Evolutionary conservation across 2,329 filamentous ascomycete species (phyloP), one percentile per base, ranked within the genome.

Genomic region (Fusarium ramigenum): DNA sequence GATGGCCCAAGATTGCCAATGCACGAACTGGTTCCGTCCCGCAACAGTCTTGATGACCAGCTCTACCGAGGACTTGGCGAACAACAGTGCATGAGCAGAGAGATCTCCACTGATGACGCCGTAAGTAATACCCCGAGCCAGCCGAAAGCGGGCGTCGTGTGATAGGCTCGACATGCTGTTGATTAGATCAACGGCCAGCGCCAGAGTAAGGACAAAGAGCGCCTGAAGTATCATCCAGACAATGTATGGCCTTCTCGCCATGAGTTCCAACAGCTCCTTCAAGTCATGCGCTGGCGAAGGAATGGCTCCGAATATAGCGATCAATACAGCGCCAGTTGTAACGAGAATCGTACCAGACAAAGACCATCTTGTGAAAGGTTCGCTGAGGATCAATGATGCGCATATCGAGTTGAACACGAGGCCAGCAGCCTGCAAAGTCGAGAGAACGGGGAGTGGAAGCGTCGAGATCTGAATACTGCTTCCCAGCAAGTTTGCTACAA

Each of bases 381-480:
- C 96, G 79, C 93, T 92, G 53, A 99, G 89, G 78, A 98, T 94
- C 64, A 98, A 85, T 49, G 95, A 97, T 70, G 96, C 96, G 87
- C 97, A 97, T 82, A 98, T 94, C 64, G 96, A 97, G 86, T 99
- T 99, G 87, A 99, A 99, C 70, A 99, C 96, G 62, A 99, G 88
- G 49, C 96, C 96, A 7, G 96, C 97, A 23, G 96, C 96, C 84
- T 99, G 96, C 42, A 99, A 86, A 2, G 96, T 98, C 63, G 96
- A 98, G 39, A 99, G 89, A 10, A 99, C 95, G 25, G 96, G 96
- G 28, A 99, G 87, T 21, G 96, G 96, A 49, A 99, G 87, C 2
- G 96, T 98, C 36, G 96, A 98, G 80, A 99, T 98, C 84, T 99
- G 96, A 66, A 99, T 96, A 42, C 94, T 96, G 84, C 95, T 98